Base-by-base conservation (phyloP, 176 grass and related monocot genomes). In the Canna indica region DNA sequence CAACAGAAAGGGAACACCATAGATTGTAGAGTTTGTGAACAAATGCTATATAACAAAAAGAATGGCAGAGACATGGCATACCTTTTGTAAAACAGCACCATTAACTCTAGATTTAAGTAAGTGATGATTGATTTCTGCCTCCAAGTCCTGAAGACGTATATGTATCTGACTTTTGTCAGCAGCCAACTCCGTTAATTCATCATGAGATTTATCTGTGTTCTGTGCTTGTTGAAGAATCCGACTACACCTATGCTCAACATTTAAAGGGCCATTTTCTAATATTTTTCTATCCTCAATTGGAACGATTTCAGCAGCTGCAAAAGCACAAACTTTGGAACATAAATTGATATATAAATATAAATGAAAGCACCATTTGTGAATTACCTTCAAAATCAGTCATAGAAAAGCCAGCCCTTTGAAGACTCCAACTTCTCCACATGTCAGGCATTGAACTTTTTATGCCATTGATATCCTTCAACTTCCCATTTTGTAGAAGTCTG, bases 101-200 rank as follows among this genome's bases (percentile, higher is more conserved):
- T 90, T 86, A 28, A 81, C 79, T 88, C 70, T 99, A 62, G 80
- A 93, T 75, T 84, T 90, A 72, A 93, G 42, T 68, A 78, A 83
- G 28, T 80, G 71, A 46, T 88, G 83, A 77, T 70, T 85, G 80
- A 99, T 89, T 78, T 86, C 85, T 36, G 81, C 69, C 67, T 93
- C 94, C 73, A 99, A 83, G 67, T 47, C 81, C 35, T 93, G 86
- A 83, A 99, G 80, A 39, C 80, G 82, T 61, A 47, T 50, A 64
- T 69, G 77, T 83, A 90, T 90, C 53, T 99, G 74, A 62, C 82
- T 86, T 79, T 77, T 76, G 72, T 88, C 86, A 75, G 60, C 44
- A 39, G 36, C 42, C 52, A 27, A 50, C 75, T 18, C 70, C 28
- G 73, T 76, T 67, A 32, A 72, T 64, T 45, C 70, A 83, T 70